Evolutionary conservation across 2,329 filamentous ascomycete genomes (phyloP), one percentile per base, ranked within the genome.

Genomic region (Kalaharituber pfeilii): DNA sequence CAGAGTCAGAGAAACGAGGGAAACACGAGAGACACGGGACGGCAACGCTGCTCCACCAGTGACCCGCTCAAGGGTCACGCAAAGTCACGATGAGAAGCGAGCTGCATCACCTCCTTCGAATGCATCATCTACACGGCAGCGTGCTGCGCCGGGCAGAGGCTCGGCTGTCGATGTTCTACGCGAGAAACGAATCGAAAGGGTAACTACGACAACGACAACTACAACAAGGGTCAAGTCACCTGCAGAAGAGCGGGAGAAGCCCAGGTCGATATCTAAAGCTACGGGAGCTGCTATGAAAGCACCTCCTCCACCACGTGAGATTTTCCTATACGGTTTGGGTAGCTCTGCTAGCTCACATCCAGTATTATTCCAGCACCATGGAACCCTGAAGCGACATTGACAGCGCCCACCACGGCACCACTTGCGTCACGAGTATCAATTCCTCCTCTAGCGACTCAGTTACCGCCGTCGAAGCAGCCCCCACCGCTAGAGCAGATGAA

Each of bases 341-440:
- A 13, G n/a, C n/a, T 47, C 15, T 2, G 24, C 13, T 13, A 22
- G 42, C 42, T 47, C 22, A 47, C 42, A 13, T 11, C 42, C 9
- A 9, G 5, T 47, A 9, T 47, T 47, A 22, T 47, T 5, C 11
- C 59, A 64, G 69, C 66, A 51, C 68, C 72, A 64, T 96, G 91
- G 91, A 81, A 79, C 54, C 89, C 91, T 0, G 77, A 86, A 65
- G 89, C 80, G 7, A 81, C 77, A 1, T 71, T 96, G 22, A 72
- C 88, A 30, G 73, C 77, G 49, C 76, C 79, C 57, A 79, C 79
- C 7, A 75, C 76, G 24, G 80, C 80, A 20, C 89, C 89, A 2
- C 71, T 94, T 49, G 85, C 86, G 1, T 81, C 72, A 55, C 73
- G 80, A 61, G 73, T 82, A 56, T 81, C 78, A 1, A 70, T 75